Conservation (phyloP, 768 basidiomycete species). For the Boletus subcaerulescens region DNA sequence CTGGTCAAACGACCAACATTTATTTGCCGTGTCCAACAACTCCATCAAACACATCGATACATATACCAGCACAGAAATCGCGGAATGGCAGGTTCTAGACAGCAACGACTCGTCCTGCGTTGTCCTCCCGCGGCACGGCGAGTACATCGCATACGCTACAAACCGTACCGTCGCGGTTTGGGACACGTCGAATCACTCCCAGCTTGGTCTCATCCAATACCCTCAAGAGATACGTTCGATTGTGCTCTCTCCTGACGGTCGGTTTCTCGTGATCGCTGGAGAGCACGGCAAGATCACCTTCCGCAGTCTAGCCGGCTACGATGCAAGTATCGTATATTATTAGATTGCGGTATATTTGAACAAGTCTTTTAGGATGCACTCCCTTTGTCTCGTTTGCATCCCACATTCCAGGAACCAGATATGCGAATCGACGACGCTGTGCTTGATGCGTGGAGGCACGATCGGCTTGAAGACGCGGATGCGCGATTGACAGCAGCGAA, state of each 20-base stretch:
- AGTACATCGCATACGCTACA: constrained; percentile 1
- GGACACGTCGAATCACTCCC: background rate
- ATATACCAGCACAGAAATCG: constrained; percentile 1
- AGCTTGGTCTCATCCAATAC: background rate
- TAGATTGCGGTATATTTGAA: too few relatives aligned
- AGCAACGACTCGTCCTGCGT: background rate
- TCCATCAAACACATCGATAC: background rate
- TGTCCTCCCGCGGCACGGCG: background rate
- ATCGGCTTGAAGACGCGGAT: background rate
- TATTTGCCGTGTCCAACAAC: background rate
- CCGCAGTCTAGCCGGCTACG: background rate
- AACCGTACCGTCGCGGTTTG: background rate
- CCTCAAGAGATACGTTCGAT: background rate
- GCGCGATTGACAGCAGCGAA: background rate
- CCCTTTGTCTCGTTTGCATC: background rate
- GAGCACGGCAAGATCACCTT: background rate
- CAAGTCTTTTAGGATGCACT: background rate
- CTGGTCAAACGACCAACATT: background rate
- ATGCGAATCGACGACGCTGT: background rate
- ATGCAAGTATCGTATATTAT: background rate
- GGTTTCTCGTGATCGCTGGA: background rate
- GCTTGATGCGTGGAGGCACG: background rate
- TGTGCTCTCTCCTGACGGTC: background rate
- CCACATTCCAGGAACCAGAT: background rate
- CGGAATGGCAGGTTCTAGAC: background rate